These are phyloP conservation scores for Saccharomycopsis schoenii DNA, from an alignment of 805 yeast species.

Conservation along the genomic window DNA sequence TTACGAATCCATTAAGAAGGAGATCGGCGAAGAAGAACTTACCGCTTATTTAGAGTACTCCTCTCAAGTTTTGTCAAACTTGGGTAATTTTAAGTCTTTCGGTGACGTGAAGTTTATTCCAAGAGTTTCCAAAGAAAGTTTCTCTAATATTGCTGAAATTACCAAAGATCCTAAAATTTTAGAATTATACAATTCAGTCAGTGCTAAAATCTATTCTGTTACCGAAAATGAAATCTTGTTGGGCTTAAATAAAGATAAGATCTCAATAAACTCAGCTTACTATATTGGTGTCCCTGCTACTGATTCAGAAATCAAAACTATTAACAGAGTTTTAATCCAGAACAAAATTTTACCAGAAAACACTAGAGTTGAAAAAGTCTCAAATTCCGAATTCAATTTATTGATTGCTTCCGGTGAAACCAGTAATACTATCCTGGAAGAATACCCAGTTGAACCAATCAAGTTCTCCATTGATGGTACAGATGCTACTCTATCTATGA, in stretches of 20 bases:
- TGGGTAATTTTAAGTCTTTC: constrained; percentile 77
- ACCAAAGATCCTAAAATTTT: constrained; percentile 29
- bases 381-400: constrained; percentile 41
- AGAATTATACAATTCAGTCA: constrained; percentile 32
- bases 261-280: constrained; percentile 45
- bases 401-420: constrained; percentile 56
- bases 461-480: constrained; percentile 32
- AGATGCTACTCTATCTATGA: constrained; percentile 35
- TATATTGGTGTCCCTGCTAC: constrained; percentile 46
- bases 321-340: constrained; percentile 56
- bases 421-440: constrained; percentile 35
- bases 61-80: constrained; percentile 63
- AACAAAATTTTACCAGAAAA: constrained; percentile 68
- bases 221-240: constrained; percentile 42
- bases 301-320: constrained; percentile 51
- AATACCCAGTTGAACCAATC: constrained; percentile 38
- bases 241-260: constrained; percentile 52
- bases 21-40: constrained; percentile 30
- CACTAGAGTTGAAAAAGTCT: constrained; percentile 56
- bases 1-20: constrained; percentile 28
- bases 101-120: constrained; percentile 88
- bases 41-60: constrained; percentile 56
- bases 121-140: constrained; percentile 36
- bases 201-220: constrained; percentile 40
- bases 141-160: constrained; percentile 38